A percentile compares a stretch with the other conserved stretches of the same genome.
These are phyloP conservation scores for Quercus phellos DNA, from an alignment of 331 rosid species.

Conservation along the genomic window DNA sequence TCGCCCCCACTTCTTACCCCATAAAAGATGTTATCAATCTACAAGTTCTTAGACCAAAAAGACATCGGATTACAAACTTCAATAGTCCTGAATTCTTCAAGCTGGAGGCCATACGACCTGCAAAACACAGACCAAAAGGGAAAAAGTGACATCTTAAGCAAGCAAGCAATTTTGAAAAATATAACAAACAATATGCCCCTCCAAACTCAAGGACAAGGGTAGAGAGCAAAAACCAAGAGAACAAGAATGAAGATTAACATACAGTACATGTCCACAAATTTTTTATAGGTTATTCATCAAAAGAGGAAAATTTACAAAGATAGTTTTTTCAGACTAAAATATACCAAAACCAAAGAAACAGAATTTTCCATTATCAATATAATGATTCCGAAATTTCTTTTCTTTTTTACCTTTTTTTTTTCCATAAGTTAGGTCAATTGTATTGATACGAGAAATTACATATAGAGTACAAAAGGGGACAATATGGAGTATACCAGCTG, in stretches of 20 bases:
- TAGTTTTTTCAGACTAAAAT: background rate
- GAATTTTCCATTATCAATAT: background rate
- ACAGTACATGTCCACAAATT: background rate
- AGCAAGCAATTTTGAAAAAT: background rate
- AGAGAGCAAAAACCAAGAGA: background rate
- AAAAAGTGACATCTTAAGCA: slow-evolving; percentile 15
- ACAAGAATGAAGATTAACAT: background rate
- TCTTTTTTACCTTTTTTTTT: no score
- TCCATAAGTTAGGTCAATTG: no score
- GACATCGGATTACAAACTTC: slow-evolving; percentile 28
- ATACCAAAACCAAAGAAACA: background rate
- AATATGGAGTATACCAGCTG: no score
- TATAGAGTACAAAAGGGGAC: no score
- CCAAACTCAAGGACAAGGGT: background rate
- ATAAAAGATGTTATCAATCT: slow-evolving; percentile 47
- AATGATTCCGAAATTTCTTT: background rate
- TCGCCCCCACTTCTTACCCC: slow-evolving; percentile 68
- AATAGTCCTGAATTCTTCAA: slow-evolving; percentile 44
- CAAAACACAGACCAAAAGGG: slow-evolving; percentile 25
- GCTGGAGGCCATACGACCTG: slow-evolving; percentile 77
- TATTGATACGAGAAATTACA: no score
- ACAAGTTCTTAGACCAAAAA: slow-evolving; percentile 30
- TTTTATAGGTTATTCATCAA: background rate
- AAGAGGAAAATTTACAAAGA: background rate
- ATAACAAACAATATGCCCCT: slow-evolving; percentile 4